A percentile compares a stretch with the other conserved stretches of the same genome.
Evolutionary conservation across 177 flowering plant genomes (phyloP).

Genomic region (Tripterygium wilfordii): DNA sequence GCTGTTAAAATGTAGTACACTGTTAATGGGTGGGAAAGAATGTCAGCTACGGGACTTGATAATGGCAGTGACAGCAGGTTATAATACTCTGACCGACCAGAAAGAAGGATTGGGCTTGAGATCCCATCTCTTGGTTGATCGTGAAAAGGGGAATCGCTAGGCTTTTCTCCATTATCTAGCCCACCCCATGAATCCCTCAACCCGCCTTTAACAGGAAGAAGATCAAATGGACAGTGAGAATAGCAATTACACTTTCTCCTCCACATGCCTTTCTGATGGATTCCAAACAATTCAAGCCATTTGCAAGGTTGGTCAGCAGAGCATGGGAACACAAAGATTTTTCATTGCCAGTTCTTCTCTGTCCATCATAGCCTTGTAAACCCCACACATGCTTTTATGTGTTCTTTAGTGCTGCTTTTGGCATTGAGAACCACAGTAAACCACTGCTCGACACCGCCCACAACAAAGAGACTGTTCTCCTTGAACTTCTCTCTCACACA

Average conservation of each 20-base stretch:
- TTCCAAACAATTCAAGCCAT: slow-evolving; percentile 53
- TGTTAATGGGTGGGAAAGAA: slow-evolving; percentile 53
- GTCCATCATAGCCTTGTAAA: slow-evolving; percentile 67
- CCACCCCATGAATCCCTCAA: slow-evolving; percentile 50
- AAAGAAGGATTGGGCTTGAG: slow-evolving; percentile 46
- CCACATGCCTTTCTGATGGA: slow-evolving; percentile 68
- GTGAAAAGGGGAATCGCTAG: slow-evolving; percentile 41
- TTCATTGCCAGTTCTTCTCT: slow-evolving; percentile 59
- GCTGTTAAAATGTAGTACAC: slow-evolving; percentile 46
- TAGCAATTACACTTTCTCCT: slow-evolving; percentile 52
- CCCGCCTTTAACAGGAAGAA: slow-evolving; percentile 46
- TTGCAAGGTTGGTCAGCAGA: slow-evolving; percentile 47
- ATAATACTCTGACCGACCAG: slow-evolving; percentile 62
- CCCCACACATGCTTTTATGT: slow-evolving; percentile 47
- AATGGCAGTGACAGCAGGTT: slow-evolving; percentile 44
- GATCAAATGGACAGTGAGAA: slow-evolving; percentile 54
- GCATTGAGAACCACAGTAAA: slow-evolving; percentile 49
- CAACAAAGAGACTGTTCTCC: slow-evolving; percentile 48
- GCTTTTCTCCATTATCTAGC: slow-evolving; percentile 39
- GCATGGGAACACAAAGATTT: slow-evolving; percentile 48
- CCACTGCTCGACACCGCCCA: slow-evolving; percentile 39
- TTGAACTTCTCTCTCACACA: slow-evolving; percentile 46
- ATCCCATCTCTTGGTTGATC: slow-evolving; percentile 26
- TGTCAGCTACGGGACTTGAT: slow-evolving; percentile 54
- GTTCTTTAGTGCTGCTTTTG: slow-evolving; percentile 54